Evolutionary conservation across 2,329 filamentous ascomycete species (phyloP).

Genomic region (Botryotinia convoluta): DNA sequence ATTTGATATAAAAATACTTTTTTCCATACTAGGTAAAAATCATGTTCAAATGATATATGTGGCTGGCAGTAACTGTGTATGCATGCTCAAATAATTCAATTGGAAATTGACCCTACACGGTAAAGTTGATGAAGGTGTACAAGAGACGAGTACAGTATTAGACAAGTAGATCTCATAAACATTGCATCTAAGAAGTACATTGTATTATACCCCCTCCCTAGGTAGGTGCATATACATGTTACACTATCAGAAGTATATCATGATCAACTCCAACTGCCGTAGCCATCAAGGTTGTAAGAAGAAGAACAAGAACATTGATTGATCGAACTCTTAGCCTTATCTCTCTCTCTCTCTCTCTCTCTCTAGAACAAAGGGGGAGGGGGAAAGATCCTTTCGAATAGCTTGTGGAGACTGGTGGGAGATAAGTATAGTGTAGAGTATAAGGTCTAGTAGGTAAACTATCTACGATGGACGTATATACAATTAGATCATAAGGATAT

Average conservation of each 20-base stretch:
- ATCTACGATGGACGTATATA: background rate
- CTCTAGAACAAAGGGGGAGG: background rate
- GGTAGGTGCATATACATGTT: background rate
- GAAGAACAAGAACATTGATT: background rate
- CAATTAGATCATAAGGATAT: background rate
- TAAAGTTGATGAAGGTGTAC: background rate
- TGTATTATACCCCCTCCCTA: background rate
- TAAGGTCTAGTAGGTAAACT: background rate
- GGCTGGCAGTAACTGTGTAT: background rate
- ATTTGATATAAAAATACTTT: constrained; percentile 12
- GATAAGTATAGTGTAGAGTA: background rate
- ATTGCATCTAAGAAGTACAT: background rate
- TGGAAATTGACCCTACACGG: background rate
- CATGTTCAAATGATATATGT: background rate
- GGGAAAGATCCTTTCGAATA: background rate
- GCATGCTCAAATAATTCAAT: too few species aligned
- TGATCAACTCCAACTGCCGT: background rate
- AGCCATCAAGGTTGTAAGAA: constrained; percentile 2
- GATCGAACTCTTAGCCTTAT: background rate
- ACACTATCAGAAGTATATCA: background rate
- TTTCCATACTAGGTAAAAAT: background rate
- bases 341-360: background rate
- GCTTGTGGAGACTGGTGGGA: constrained; percentile 7
- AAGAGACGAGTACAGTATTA: background rate
- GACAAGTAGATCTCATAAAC: background rate